Base-by-base conservation (phyloP, 2,329 filamentous ascomycete species). In the Davidsoniella virescens region DNA sequence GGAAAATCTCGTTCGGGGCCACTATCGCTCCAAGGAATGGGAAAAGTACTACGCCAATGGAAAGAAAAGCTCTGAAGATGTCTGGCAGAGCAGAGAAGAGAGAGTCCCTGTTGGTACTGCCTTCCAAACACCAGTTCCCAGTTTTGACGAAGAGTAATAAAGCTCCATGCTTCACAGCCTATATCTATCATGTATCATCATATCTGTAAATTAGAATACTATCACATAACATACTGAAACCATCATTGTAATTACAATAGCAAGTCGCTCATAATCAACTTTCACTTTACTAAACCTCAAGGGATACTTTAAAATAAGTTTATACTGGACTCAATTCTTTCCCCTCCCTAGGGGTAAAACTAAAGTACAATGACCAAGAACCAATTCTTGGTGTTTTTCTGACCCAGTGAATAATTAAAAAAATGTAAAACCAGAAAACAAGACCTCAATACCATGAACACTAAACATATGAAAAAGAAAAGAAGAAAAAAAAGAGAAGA, bases 1-100 rank as follows among this genome's bases (percentile, higher is more conserved):
- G 56, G 78, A 75, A 53, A 73, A 70, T 48, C 70, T 72, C 57
- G 73, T 93, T 50, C 70, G 71, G 54, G 76, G 78, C 44, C 77
- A 81, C 64, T 86, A 88, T 65, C 70, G 76, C 55, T 70, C 75
- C 56, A 82, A 80, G 64, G 72, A 76, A 59, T 65, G 70, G 54
- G 75, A 74, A 38, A 82, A 79, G 62, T 82, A 87, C 63, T 50
- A 50, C 16, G 76, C 65, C 14, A 64, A 70, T 12, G 78, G 78
- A 1, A 63, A 60, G 56, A 76, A 76, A 16, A 94, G 79, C 62
- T 94, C 86, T 66, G 86, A 95, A 67, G 84, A 95, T 69, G 70
- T 98, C 3, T 98, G 92, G 92, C 76, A 82, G 63, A 71, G 80
- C 50, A 76, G 92, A 58, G 70, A 71, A 36, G 72, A 76, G 55